A percentile compares a stretch with the other conserved stretches of the same genome.
Conservation (phyloP, 2,329 filamentous ascomycete genomes). For the Ceratocystis variospora region DNA sequence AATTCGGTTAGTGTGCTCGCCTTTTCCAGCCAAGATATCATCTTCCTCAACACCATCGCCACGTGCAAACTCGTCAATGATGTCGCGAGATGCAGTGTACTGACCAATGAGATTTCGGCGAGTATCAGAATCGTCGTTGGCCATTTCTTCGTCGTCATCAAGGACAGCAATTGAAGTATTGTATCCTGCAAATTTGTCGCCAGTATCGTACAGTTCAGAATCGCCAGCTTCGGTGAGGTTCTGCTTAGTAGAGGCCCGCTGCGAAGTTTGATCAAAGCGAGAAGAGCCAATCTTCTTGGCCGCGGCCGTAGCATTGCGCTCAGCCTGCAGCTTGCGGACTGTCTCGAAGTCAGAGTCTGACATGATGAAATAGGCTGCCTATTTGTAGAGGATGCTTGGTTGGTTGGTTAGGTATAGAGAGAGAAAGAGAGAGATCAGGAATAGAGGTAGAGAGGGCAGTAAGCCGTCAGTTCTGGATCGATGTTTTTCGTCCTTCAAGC, state of each 20-base stretch:
- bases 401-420: too few species aligned
- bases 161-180: constrained; percentile 73
- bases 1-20: constrained; percentile 82
- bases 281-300: constrained; percentile 63
- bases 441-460: constrained; percentile 5
- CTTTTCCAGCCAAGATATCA: constrained; percentile 67
- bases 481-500: constrained; percentile 18
- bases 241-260: constrained; percentile 76
- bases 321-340: constrained; percentile 76
- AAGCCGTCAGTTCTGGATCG: constrained; percentile 13
- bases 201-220: constrained; percentile 69
- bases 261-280: constrained; percentile 62
- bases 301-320: constrained; percentile 71
- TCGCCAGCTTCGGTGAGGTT: constrained; percentile 84
- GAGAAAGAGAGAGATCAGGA: neutral
- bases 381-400: neutral
- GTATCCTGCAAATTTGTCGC: constrained; percentile 78
- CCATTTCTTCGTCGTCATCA: constrained; percentile 65
- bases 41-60: constrained; percentile 81
- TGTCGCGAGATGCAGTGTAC: constrained; percentile 82
- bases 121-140: constrained; percentile 59
- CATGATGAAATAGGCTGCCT: constrained; percentile 34
- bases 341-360: constrained; percentile 75
- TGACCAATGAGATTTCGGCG: constrained; percentile 76
- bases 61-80: constrained; percentile 86